Conservation (phyloP, 2,329 filamentous ascomycete genomes). For the Aspergillus arachidicola region DNA sequence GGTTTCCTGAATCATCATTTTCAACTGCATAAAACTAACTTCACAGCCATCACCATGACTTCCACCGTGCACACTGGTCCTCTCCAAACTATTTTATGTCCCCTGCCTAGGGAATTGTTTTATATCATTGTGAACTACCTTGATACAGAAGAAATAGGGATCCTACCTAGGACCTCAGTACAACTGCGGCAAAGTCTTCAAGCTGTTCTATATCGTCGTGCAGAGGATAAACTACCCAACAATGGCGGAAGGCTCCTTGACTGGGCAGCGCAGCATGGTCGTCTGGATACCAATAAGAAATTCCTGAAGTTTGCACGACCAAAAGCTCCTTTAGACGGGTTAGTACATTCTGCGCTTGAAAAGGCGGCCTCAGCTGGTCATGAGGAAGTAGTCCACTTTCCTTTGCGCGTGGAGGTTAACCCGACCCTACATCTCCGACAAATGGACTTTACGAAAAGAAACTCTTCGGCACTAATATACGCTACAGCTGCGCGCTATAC, state of each 20-base stretch:
- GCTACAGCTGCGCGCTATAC: neutral
- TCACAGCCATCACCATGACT: no score
- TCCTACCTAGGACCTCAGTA: neutral
- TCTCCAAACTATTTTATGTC: no score
- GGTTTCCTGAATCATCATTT: no score
- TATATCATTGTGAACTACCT: neutral
- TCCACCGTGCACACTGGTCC: no score
- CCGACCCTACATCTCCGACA: neutral
- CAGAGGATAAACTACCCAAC: neutral
- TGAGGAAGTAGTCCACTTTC: neutral
- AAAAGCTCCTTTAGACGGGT: neutral
- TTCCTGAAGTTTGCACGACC: neutral
- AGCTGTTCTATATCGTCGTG: neutral
- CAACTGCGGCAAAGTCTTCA: neutral
- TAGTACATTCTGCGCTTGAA: neutral
- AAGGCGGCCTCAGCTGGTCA: neutral
- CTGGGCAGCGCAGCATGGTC: neutral
- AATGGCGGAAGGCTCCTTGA: neutral
- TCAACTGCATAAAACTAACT: no score
- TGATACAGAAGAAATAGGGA: neutral
- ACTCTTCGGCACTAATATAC: neutral
- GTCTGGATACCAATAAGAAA: neutral
- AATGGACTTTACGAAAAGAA: neutral
- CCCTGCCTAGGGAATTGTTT: no score
- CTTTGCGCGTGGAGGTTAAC: neutral